A percentile compares a stretch with the other conserved stretches of the same genome.
These are phyloP conservation scores for Teunomyces lycoperdinae DNA, from an alignment of 805 yeast species.

Conservation along the genomic window DNA sequence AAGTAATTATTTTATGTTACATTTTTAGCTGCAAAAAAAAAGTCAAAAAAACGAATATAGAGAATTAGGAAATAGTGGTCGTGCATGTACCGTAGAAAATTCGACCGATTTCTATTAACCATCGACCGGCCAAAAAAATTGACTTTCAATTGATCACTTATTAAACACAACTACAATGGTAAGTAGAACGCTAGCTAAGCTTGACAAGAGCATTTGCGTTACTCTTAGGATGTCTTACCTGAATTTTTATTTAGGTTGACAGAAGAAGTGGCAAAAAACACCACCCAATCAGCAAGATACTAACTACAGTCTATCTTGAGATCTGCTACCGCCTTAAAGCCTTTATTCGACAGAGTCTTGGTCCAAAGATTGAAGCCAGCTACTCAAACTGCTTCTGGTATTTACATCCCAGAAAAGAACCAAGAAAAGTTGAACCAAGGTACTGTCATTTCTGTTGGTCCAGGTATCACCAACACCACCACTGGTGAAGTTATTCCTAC, in stretches of 20 bases:
- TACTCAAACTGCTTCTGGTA: conserved; percentile 87
- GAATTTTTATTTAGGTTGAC: no score
- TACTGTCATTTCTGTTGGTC: conserved; percentile 91
- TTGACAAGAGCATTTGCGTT: neutral
- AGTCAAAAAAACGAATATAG: neutral
- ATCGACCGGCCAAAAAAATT: neutral
- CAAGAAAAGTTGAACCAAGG: conserved; percentile 92
- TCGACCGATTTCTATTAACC: conserved; percentile 1
- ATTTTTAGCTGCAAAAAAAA: neutral
- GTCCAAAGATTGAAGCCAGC: conserved; percentile 93
- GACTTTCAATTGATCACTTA: neutral
- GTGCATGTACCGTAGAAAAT: neutral
- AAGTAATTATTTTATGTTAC: neutral
- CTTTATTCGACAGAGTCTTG: conserved; percentile 92
- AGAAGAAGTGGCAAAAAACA: no score
- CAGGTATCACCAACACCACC: conserved; percentile 75
- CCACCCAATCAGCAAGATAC: conserved; percentile 3
- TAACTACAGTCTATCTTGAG: conserved; percentile 54
- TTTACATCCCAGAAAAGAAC: conserved; percentile 93
- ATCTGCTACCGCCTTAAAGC: conserved; percentile 83
- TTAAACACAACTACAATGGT: conserved; percentile 3
- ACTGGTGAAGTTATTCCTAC: conserved; percentile 70
- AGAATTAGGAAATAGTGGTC: neutral
- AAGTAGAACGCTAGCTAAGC: neutral
- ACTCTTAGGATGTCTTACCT: neutral